phyloP scores from a whole-genome alignment of 352 stramenopile genomes.

The Pythium apleroticum region DNA sequence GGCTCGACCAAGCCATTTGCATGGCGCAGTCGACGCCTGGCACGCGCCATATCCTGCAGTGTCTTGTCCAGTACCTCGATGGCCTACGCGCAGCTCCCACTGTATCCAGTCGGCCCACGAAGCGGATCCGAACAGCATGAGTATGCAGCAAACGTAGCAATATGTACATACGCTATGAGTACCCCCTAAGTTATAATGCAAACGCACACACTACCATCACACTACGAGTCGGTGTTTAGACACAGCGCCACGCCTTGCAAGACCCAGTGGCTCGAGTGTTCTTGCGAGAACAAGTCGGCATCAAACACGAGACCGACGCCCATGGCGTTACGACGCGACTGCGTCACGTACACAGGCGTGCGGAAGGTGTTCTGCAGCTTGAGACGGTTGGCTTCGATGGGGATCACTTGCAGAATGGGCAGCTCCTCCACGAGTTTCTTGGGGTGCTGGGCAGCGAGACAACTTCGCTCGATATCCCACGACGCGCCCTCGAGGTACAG shows the following conservation, averaged over 20 bases:
- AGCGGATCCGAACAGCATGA: not conserved
- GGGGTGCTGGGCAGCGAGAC: conserved; percentile 85
- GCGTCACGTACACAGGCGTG: conserved; percentile 96
- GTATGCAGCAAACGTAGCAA: not conserved
- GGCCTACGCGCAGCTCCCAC: not conserved
- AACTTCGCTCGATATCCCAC: conserved; percentile 84
- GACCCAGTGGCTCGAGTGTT: conserved; percentile 94
- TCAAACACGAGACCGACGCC: conserved; percentile 95
- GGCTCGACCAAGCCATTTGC: not conserved
- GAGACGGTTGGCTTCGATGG: conserved; percentile 93
- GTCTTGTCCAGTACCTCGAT: not conserved
- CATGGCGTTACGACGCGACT: conserved; percentile 94
- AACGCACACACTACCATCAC: not conserved
- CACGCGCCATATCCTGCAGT: conserved; percentile 4
- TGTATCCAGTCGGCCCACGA: not conserved
- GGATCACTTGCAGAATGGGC: conserved; percentile 94
- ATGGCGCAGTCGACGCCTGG: not conserved
- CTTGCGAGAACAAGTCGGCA: conserved; percentile 88
- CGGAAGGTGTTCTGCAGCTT: conserved; percentile 95
- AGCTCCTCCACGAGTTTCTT: conserved; percentile 96
- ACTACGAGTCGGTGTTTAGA: conserved; percentile 91
- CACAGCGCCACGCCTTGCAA: conserved; percentile 93
- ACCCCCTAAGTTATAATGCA: conserved; percentile 3
- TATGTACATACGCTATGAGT: not conserved
- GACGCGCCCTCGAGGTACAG: conserved; percentile 94